Conservation (phyloP, 164 flowering plant species). For the Nymphaea colorata region DNA sequence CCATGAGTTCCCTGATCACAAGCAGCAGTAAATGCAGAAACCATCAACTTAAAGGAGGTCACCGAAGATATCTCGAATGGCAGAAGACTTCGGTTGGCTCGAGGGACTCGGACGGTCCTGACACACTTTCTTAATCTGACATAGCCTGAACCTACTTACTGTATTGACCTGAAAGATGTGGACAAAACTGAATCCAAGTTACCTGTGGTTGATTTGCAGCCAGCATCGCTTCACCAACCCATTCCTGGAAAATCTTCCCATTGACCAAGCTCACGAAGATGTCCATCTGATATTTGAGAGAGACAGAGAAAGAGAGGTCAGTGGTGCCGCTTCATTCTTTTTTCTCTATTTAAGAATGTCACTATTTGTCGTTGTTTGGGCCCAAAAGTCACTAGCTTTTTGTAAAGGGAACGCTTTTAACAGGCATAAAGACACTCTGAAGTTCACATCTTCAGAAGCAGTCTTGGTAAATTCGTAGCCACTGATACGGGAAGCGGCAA, state of each 20-base stretch:
- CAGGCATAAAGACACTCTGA: too few species aligned
- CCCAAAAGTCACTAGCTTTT: too few species aligned
- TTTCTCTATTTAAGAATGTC: too few species aligned
- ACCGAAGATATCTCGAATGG: neutral
- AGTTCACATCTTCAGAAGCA: too few species aligned
- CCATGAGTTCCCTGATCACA: neutral
- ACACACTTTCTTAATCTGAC: neutral
- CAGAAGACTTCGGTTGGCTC: neutral
- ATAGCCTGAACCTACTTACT: neutral
- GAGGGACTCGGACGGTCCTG: neutral
- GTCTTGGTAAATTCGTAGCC: too few species aligned
- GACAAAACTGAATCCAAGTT: slow-evolving; percentile 8
- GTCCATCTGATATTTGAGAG: slow-evolving; percentile 32
- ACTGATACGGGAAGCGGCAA: too few species aligned
- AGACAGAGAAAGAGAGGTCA: neutral
- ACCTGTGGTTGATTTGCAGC: slow-evolving; percentile 78
- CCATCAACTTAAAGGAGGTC: neutral
- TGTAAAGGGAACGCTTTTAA: too few species aligned
- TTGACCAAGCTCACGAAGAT: slow-evolving; percentile 47
- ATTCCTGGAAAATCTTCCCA: slow-evolving; percentile 68
- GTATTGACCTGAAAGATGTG: neutral
- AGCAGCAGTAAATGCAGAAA: neutral
- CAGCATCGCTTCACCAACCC: slow-evolving; percentile 60
- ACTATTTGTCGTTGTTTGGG: too few species aligned
- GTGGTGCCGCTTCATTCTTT: neutral